phyloP scores from a whole-genome alignment of 805 yeast species.

The Ogataea polymorpha region DNA sequence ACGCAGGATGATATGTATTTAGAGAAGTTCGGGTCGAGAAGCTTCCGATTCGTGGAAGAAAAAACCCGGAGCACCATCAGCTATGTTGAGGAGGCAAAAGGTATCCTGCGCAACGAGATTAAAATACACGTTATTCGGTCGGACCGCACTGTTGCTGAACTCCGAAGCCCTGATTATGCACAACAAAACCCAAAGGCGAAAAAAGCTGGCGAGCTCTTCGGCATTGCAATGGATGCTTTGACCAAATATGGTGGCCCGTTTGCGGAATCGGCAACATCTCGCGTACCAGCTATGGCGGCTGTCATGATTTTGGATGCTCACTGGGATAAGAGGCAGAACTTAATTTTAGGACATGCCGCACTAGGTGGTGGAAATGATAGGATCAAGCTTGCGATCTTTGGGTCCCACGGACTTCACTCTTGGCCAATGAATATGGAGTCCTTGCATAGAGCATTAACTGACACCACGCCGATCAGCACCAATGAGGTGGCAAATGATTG shows the following conservation, averaged over 20 bases:
- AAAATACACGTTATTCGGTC: slow-evolving; percentile 76
- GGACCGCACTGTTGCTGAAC: slow-evolving; percentile 62
- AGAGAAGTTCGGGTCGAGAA: slow-evolving; percentile 72
- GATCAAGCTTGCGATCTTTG: slow-evolving; percentile 82
- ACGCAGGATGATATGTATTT: slow-evolving; percentile 86
- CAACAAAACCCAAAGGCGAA: slow-evolving; percentile 79
- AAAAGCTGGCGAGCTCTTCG: slow-evolving; percentile 72
- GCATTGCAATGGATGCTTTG: slow-evolving; percentile 76
- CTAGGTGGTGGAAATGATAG: slow-evolving; percentile 81
- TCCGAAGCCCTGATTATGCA: slow-evolving; percentile 76
- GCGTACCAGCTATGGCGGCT: slow-evolving; percentile 71
- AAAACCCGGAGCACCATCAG: slow-evolving; percentile 52
- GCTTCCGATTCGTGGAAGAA: slow-evolving; percentile 72
- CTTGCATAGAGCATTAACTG: slow-evolving; percentile 64
- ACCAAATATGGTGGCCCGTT: slow-evolving; percentile 54
- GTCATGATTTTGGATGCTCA: slow-evolving; percentile 81
- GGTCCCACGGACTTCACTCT: slow-evolving; percentile 85
- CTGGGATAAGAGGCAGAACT: slow-evolving; percentile 60
- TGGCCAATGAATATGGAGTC: slow-evolving; percentile 89
- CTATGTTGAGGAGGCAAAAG: slow-evolving; percentile 34
- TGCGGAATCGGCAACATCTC: slow-evolving; percentile 27
- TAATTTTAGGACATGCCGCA: slow-evolving; percentile 87
- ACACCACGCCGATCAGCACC: slow-evolving; percentile 60
- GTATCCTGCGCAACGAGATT: slow-evolving; percentile 46
- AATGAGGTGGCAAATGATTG: slow-evolving; percentile 87